Base-by-base conservation (phyloP, 192 early-diverging fungal species). In the Rhizophagus sp. region DNA sequence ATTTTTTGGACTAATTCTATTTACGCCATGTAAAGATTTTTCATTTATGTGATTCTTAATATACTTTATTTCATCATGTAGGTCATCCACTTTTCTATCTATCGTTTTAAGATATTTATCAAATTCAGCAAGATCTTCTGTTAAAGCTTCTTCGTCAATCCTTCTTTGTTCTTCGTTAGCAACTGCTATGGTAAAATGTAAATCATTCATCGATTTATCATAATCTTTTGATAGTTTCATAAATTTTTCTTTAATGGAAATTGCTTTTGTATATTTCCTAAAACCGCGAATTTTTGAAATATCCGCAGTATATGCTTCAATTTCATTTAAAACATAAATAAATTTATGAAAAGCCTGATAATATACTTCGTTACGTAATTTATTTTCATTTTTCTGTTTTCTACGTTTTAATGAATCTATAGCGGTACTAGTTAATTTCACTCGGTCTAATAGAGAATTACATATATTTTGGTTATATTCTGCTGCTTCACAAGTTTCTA, bases 401-500 rank as follows among this genome's bases (percentile, higher is more conserved):
- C 47, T 33, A 33, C 19, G 64, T 3, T 69, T 9, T 49, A 78
- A 36, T 68, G 34, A 19, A 15, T 49, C 44, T 3, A 79, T 44
- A 24, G 66, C 77, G 13, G n/a, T 9, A 33, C 34, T 13, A 24
- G 62, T 39, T 27, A 27, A 9, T 13, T 69, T 33, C 0, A 79
- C 77, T 10, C 77, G 47, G 22, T 69, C 66, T 1, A 69, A 17
- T 41, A 79, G 17, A n/a, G 36, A 49, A 52, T 52, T 8, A 52
- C 77, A 79, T n/a, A 63, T 79, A 34, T 52, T 79, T 79, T 79
- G 50, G 17, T 79, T 79, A 79, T 79, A 61, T 24, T 79, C 34
- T 6, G 77, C 77, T 8, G 24, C 50, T 33, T 69, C 47, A 79
- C 47, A 79, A 41, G 36, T 50, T 49, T 36, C 44, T 57, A n/a